These are phyloP conservation scores for Fusarium anguioides DNA, from an alignment of 2,329 filamentous ascomycete species.

Conservation along the genomic window DNA sequence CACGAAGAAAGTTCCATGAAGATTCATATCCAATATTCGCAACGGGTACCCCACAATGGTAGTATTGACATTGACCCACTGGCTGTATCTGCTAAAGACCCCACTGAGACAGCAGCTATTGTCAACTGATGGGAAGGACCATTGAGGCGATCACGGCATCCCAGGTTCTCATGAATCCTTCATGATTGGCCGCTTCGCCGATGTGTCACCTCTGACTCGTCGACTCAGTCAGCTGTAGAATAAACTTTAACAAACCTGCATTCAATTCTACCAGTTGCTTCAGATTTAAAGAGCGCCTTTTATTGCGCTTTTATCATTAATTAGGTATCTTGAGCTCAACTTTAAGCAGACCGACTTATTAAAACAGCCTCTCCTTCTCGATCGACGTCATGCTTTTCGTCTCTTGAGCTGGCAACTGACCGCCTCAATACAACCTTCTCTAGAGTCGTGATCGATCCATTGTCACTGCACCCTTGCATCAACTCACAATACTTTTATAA, in stretches of 20 bases:
- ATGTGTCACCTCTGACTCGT: conserved; percentile 46
- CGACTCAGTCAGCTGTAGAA: conserved; percentile 15
- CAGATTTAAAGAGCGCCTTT: neutral
- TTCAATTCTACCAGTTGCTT: conserved; percentile 13
- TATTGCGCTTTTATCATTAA: neutral
- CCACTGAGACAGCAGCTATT: conserved; percentile 2
- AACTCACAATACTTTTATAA: conserved; percentile 11
- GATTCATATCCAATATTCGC: neutral
- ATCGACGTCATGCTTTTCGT: conserved; percentile 39
- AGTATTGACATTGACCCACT: neutral
- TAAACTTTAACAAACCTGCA: conserved; percentile 2
- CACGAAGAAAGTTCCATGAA: too few species aligned
- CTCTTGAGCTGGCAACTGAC: conserved; percentile 36
- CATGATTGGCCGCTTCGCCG: conserved; percentile 42
- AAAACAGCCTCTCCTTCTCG: neutral
- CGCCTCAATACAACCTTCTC: conserved; percentile 20
- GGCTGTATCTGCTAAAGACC: neutral
- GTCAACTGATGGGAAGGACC: conserved; percentile 15
- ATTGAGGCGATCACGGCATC: conserved; percentile 36
- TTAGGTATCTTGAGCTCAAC: neutral
- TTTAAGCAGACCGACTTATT: neutral
- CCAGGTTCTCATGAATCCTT: conserved; percentile 26
- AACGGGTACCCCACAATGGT: neutral
- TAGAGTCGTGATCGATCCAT: conserved; percentile 37
- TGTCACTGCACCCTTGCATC: conserved; percentile 22